Percentiles rank a stretch among this genome's conserved stretches.
phyloP scores from a whole-genome alignment of 1,284 basidiomycete species.

The Schizophyllum amplum region DNA sequence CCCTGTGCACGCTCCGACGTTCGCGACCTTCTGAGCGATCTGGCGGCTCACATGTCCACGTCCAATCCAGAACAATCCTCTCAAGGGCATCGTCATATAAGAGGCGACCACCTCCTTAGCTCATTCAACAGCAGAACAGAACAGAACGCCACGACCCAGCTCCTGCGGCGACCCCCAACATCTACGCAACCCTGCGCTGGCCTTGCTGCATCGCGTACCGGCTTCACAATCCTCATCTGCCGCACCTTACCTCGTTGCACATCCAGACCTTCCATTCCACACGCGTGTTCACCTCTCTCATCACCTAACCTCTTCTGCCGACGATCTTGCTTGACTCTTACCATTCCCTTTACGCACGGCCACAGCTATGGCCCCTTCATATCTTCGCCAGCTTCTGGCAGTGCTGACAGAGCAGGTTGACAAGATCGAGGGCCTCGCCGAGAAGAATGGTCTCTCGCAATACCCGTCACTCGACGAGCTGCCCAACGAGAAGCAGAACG shows the following conservation, averaged over 20 bases:
- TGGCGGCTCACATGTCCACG: neutral
- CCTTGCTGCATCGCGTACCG: neutral
- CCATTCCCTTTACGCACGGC: neutral
- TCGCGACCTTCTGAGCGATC: neutral
- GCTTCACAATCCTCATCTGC: neutral
- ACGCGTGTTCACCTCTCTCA: neutral
- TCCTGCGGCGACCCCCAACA: neutral
- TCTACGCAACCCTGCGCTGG: neutral
- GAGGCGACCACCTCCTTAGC: too few relatives aligned
- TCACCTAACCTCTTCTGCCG: neutral
- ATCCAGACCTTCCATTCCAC: neutral
- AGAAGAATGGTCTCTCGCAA: neutral
- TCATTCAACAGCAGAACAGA: neutral
- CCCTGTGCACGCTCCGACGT: neutral
- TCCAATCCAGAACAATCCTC: neutral
- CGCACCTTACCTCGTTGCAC: neutral
- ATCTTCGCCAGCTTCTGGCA: slow-evolving; percentile 5
- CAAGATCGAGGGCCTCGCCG: slow-evolving; percentile 2
- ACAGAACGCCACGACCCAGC: neutral
- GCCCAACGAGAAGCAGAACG: slow-evolving; percentile 3
- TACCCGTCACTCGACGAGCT: slow-evolving; percentile 6
- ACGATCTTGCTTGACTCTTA: too few relatives aligned
- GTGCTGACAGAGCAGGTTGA: slow-evolving; percentile 4
- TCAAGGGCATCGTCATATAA: too few relatives aligned
- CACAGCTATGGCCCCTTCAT: neutral